phyloP scores from a whole-genome alignment of 805 yeast genomes.

The Kluyveromyces lactis region DNA sequence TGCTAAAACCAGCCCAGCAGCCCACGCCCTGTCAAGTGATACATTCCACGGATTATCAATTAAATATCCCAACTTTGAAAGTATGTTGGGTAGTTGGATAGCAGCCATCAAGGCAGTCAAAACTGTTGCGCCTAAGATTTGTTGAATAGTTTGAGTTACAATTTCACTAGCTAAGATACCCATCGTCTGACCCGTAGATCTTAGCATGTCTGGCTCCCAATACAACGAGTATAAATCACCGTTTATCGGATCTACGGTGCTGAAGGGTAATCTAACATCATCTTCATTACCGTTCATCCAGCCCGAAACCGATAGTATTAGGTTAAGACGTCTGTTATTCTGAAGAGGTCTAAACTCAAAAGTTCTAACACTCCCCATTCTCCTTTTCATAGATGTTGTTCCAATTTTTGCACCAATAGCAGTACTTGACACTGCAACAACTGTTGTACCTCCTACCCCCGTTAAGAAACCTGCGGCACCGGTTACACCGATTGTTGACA shows the following conservation, averaged over 20 bases:
- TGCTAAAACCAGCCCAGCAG: constrained; percentile 85
- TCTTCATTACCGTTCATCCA: constrained; percentile 96
- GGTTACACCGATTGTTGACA: constrained; percentile 86
- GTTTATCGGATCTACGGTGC: constrained; percentile 95
- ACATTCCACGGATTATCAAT: constrained; percentile 98
- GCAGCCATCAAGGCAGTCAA: constrained; percentile 88
- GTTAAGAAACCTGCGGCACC: constrained; percentile 93
- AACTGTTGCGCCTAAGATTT: constrained; percentile 85
- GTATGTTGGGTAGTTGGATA: constrained; percentile 83
- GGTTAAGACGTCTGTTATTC: constrained; percentile 79
- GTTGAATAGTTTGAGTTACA: constrained; percentile 87
- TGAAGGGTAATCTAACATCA: constrained; percentile 92
- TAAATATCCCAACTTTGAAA: constrained; percentile 80
- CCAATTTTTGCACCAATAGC: constrained; percentile 90
- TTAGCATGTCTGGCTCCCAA: constrained; percentile 98
- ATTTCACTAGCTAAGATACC: constrained; percentile 90
- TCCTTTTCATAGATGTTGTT: constrained; percentile 67
- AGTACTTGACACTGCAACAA: constrained; percentile 87
- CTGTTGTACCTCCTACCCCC: constrained; percentile 93
- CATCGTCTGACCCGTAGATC: constrained; percentile 93
- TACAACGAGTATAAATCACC: constrained; percentile 87
- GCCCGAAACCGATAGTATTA: constrained; percentile 85
- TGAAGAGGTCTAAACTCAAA: constrained; percentile 91
- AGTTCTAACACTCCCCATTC: constrained; percentile 88
- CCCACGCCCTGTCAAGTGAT: constrained; percentile 94